Percentiles rank a stretch among this genome's conserved stretches.
phyloP scores from a whole-genome alignment of 352 stramenopile genomes.

The Phytophthora melonis region DNA sequence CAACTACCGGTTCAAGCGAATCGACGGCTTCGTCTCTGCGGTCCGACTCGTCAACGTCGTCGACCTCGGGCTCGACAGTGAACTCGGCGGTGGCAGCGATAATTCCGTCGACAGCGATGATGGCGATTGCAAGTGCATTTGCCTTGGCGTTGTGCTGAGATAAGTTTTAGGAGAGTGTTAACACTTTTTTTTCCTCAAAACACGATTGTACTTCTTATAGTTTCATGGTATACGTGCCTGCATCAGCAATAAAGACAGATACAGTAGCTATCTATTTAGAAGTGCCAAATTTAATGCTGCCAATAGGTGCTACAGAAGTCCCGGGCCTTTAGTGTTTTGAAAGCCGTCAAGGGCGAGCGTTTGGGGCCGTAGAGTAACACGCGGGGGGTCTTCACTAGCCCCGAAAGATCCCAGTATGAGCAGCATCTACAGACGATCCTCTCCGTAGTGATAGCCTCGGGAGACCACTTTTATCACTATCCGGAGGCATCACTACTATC shows the following conservation, averaged over 20 bases:
- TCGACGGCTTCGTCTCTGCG: conserved; percentile 17
- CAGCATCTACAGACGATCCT: no score
- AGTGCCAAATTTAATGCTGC: no score
- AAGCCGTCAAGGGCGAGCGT: background rate
- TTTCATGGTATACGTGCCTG: background rate
- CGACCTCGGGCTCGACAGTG: conserved; percentile 14
- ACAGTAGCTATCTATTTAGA: no score
- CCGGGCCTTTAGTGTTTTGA: no score
- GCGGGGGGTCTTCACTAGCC: conserved; percentile 8
- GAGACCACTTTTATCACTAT: no score
- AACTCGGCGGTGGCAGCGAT: conserved; percentile 14
- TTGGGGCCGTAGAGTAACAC: conserved; percentile 34
- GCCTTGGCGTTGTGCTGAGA: conserved; percentile 17
- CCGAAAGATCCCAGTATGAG: conserved; percentile 14
- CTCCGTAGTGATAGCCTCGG: no score
- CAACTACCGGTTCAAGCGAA: conserved; percentile 1
- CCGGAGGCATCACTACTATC: no score
- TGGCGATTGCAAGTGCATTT: conserved; percentile 18
- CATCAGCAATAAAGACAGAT: no score
- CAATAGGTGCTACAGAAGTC: no score
- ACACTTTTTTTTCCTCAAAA: background rate
- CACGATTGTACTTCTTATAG: background rate
- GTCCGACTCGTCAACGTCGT: conserved; percentile 24
- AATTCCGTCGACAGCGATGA: background rate
- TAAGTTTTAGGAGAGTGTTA: background rate